phyloP scores from a whole-genome alignment of 306 rosid species.

The Purshia tridentata region DNA sequence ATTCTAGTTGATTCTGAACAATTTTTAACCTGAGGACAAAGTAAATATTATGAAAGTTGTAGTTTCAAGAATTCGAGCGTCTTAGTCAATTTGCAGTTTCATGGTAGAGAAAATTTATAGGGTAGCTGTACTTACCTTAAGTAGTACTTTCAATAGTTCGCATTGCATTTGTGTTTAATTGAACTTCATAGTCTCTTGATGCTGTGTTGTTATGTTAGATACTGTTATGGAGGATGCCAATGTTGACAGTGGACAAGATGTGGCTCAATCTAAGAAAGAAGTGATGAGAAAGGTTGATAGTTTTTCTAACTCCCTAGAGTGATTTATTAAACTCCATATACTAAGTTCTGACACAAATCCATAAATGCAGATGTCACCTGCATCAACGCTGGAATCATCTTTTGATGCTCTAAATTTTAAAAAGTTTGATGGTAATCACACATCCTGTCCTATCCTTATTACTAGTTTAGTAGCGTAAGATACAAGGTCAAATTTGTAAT shows the following conservation, averaged over 20 bases:
- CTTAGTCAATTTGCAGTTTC: neutral
- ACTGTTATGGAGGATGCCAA: constrained; percentile 39
- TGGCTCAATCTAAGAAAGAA: constrained; percentile 51
- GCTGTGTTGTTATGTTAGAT: constrained; percentile 38
- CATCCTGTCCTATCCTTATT: constrained; percentile 25
- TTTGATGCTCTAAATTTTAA: constrained; percentile 85
- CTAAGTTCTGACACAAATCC: constrained; percentile 29
- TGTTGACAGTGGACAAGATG: constrained; percentile 52
- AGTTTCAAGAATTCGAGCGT: neutral
- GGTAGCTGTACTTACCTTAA: constrained; percentile 2
- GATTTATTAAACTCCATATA: constrained; percentile 18
- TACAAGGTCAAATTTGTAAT: constrained; percentile 28
- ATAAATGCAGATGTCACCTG: constrained; percentile 77
- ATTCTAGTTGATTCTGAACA: neutral
- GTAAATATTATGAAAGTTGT: neutral
- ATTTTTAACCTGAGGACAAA: neutral
- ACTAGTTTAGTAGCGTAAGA: constrained; percentile 28
- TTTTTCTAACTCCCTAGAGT: constrained; percentile 19
- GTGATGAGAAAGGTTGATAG: constrained; percentile 61
- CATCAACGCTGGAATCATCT: constrained; percentile 86
- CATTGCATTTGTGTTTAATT: constrained; percentile 18
- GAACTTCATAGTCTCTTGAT: constrained; percentile 25
- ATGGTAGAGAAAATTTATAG: neutral
- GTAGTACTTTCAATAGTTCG: neutral
- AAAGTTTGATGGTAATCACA: constrained; percentile 86